Percentiles rank a stretch among this genome's conserved stretches.
phyloP scores from a whole-genome alignment of 139 green algal species.

The Chlamydomonas sp. region DNA sequence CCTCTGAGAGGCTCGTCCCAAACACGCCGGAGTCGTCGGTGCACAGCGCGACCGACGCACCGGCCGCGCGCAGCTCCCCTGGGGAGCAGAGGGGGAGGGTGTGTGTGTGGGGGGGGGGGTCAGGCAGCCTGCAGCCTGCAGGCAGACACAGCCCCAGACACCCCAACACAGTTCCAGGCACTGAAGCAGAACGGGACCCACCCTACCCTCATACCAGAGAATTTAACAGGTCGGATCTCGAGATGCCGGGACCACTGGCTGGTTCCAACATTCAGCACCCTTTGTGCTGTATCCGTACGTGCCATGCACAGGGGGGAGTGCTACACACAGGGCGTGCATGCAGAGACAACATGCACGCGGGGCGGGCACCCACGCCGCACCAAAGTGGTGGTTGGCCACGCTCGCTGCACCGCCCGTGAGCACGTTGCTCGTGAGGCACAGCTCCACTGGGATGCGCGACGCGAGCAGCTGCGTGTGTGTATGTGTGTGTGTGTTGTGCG shows the following conservation, averaged over 20 bases:
- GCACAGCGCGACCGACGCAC: background rate
- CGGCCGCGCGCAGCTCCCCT: too few relatives aligned
- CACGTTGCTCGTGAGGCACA: slow-evolving; percentile 65
- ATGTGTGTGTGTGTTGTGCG: too few relatives aligned
- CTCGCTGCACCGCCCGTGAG: slow-evolving; percentile 43
- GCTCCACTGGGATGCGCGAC: slow-evolving; percentile 60
- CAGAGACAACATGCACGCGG: too few relatives aligned
- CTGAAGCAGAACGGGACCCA: background rate
- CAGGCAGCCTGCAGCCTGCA: background rate
- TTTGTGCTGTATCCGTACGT: background rate
- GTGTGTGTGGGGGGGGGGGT: slow-evolving; percentile 25
- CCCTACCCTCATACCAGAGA: background rate
- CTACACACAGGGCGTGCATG: too few relatives aligned
- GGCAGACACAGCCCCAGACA: background rate
- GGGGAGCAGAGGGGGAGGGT: slow-evolving; percentile 14
- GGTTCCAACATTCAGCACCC: background rate
- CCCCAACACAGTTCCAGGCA: background rate
- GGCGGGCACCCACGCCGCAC: background rate
- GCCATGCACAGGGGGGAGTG: too few relatives aligned
- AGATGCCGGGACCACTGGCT: background rate
- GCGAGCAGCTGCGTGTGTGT: too few relatives aligned
- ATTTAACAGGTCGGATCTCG: background rate
- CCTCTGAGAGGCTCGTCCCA: slow-evolving; percentile 44
- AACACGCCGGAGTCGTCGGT: slow-evolving; percentile 78
- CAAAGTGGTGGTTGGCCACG: slow-evolving; percentile 66